phyloP scores from a whole-genome alignment of 805 yeast genomes.

The Blastobotrys chiropterorum region DNA sequence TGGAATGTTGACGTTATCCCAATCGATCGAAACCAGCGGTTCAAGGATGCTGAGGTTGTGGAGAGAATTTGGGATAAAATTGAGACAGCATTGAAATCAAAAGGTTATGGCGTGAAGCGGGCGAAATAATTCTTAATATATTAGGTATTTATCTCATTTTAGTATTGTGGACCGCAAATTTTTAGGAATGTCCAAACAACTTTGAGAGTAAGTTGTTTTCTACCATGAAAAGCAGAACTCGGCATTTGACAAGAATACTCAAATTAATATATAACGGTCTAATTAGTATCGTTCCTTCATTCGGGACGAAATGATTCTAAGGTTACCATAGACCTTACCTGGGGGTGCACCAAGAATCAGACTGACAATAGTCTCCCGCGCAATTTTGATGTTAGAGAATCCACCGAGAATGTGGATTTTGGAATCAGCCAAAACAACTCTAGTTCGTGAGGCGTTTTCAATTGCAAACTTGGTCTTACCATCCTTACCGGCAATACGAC shows the following conservation, averaged over 20 bases:
- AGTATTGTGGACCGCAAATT: too few relatives aligned
- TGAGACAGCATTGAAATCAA: conserved; percentile 63
- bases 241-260: neutral
- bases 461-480: conserved; percentile 98
- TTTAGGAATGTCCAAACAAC: too few relatives aligned
- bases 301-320: conserved; percentile 94
- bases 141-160: neutral
- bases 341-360: conserved; percentile 97
- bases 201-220: too few relatives aligned
- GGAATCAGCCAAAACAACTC: conserved; percentile 95
- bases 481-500: conserved; percentile 99
- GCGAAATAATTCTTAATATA: neutral
- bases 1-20: conserved; percentile 85
- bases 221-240: neutral
- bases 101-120: conserved; percentile 42
- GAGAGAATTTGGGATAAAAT: conserved; percentile 79
- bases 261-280: neutral
- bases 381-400: conserved; percentile 93
- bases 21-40: conserved; percentile 76
- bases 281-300: conserved; percentile 86
- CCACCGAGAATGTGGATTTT: conserved; percentile 97
- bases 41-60: conserved; percentile 81
- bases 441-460: conserved; percentile 96
- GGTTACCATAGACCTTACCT: conserved; percentile 94
- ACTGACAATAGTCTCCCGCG: conserved; percentile 94